These are phyloP conservation scores for Neurospora cerealis DNA, from an alignment of 495 filamentous ascomycete genomes.

Conservation along the genomic window DNA sequence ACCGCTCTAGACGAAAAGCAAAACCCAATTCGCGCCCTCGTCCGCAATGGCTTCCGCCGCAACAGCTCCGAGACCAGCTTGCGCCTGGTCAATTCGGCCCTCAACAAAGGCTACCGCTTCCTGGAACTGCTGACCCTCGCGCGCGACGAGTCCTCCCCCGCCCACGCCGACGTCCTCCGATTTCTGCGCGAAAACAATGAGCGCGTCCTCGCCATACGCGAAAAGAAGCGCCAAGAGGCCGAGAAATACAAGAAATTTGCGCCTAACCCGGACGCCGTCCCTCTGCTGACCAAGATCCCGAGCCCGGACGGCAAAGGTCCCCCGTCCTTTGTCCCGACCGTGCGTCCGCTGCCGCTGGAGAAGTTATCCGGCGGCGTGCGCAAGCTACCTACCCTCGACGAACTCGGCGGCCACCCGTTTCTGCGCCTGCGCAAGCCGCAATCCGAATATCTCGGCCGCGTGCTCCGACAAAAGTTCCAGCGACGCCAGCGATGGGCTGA, in stretches of 20 bases:
- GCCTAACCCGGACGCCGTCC: slow-evolving; percentile 11
- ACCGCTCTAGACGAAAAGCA: slow-evolving; percentile 23
- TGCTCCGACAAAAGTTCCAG: slow-evolving; percentile 43
- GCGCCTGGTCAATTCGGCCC: slow-evolving; percentile 41
- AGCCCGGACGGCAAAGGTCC: slow-evolving; percentile 18
- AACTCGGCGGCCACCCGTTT: slow-evolving; percentile 52
- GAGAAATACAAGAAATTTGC: not conserved
- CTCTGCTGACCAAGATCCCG: slow-evolving; percentile 24
- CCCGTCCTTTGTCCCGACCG: slow-evolving; percentile 32
- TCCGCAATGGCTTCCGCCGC: slow-evolving; percentile 48
- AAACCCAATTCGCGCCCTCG: slow-evolving; percentile 28
- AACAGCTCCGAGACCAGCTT: slow-evolving; percentile 46
- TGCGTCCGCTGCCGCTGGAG: slow-evolving; percentile 34
- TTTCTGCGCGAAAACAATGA: slow-evolving; percentile 25
- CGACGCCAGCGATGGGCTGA: slow-evolving; percentile 29
- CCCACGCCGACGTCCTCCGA: slow-evolving; percentile 19
- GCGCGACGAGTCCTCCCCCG: slow-evolving; percentile 4
- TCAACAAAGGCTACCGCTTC: slow-evolving; percentile 52
- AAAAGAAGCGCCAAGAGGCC: slow-evolving; percentile 1
- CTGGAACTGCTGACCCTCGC: slow-evolving; percentile 15
- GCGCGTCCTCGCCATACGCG: slow-evolving; percentile 12
- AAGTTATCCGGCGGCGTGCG: slow-evolving; percentile 41
- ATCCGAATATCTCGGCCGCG: slow-evolving; percentile 42
- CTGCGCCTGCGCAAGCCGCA: slow-evolving; percentile 64
- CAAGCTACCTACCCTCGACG: slow-evolving; percentile 48